Conservation (phyloP, 2,329 filamentous ascomycete species). For the Acrocalymma vagum region DNA sequence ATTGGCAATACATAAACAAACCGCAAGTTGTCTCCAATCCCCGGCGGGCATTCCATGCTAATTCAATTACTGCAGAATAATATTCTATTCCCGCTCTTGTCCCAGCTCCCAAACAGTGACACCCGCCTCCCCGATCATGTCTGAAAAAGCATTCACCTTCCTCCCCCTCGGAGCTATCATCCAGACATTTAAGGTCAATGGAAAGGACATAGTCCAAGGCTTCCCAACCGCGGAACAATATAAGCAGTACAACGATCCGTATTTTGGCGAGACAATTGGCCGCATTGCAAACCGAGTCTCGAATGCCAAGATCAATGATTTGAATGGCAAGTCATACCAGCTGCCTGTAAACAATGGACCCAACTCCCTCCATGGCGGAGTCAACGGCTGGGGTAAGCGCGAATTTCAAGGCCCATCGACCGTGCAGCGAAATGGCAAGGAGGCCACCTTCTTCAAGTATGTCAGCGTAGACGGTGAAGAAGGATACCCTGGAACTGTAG, state of each 20-base stretch:
- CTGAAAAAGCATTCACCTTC: slow-evolving; percentile 61
- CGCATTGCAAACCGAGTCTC: slow-evolving; percentile 82
- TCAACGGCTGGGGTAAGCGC: slow-evolving; percentile 81
- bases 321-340: slow-evolving; percentile 76
- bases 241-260: slow-evolving; percentile 75
- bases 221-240: slow-evolving; percentile 83
- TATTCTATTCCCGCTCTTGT: background rate
- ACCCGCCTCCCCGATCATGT: slow-evolving; percentile 27
- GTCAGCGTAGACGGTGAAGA: slow-evolving; percentile 83
- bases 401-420: slow-evolving; percentile 75
- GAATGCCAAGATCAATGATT: slow-evolving; percentile 71
- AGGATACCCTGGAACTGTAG: slow-evolving; percentile 86
- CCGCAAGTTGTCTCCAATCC: too few species aligned
- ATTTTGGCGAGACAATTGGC: slow-evolving; percentile 94
- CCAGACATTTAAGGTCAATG: slow-evolving; percentile 80
- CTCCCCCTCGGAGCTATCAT: slow-evolving; percentile 81
- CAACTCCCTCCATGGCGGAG: slow-evolving; percentile 68
- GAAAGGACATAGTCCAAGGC: slow-evolving; percentile 85
- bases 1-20: too few species aligned
- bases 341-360: slow-evolving; percentile 79
- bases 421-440: slow-evolving; percentile 59
- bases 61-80: too few species aligned
- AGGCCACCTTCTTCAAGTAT: slow-evolving; percentile 58
- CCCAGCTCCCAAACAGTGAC: background rate
- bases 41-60: too few species aligned